Evolutionary conservation across 768 basidiomycete genomes (phyloP).

Genomic region (Rhodotorula babjevae): DNA sequence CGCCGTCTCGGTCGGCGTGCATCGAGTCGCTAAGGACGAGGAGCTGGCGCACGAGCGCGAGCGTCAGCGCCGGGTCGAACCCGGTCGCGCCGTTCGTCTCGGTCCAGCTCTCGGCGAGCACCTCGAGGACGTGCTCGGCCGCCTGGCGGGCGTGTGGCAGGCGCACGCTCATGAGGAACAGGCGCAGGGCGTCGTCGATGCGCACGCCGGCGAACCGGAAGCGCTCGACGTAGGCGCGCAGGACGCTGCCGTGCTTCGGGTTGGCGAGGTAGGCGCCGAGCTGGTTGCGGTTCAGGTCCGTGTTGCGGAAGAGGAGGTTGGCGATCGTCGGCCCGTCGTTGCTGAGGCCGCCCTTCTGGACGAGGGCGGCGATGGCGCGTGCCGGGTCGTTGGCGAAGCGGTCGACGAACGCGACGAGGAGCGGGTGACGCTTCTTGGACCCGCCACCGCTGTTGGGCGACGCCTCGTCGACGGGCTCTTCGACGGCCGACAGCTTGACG

Average conservation of each 20-base stretch:
- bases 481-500: conserved; percentile 43
- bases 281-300: conserved; percentile 73
- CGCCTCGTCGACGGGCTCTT: conserved; percentile 36
- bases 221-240: conserved; percentile 77
- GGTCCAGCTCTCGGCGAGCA: conserved; percentile 84
- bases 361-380: conserved; percentile 66
- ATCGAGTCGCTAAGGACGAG: conserved; percentile 83
- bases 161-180: conserved; percentile 77
- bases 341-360: conserved; percentile 56
- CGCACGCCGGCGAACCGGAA: conserved; percentile 79
- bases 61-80: conserved; percentile 51
- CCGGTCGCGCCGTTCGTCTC: conserved; percentile 69
- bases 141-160: conserved; percentile 53
- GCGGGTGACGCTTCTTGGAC: conserved; percentile 51
- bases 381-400: conserved; percentile 78
- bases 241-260: conserved; percentile 65
- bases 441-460: not conserved
- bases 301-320: conserved; percentile 67
- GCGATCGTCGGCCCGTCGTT: conserved; percentile 70
- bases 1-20: conserved; percentile 50
- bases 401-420: conserved; percentile 67
- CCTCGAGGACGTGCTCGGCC: conserved; percentile 69
- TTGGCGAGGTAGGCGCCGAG: conserved; percentile 79
- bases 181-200: conserved; percentile 81
- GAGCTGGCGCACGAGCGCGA: conserved; percentile 70